Evolutionary conservation across 139 green algal genomes (phyloP), one percentile per base, ranked within the genome.

Genomic region (Chlamydomonas sphaeroides): DNA sequence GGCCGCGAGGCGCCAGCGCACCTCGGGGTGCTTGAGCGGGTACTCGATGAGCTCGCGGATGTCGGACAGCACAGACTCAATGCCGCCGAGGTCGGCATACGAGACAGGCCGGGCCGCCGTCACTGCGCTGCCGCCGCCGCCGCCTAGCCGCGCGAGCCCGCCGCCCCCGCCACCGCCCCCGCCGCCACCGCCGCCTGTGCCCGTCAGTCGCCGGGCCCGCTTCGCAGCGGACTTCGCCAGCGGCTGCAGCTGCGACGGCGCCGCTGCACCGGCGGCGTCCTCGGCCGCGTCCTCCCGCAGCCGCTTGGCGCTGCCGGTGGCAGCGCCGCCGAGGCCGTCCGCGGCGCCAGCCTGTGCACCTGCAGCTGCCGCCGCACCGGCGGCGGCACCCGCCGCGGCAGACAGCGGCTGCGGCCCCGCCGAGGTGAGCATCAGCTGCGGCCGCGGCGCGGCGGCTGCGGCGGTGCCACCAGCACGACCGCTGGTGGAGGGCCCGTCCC

Each of bases 11-110:
- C n/a, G n/a, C n/a, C n/a, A n/a, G n/a, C n/a, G 4, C 53, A 96
- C 93, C 93, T 98, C 95, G 68, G 95, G 96, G 80, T 98, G 95
- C 70, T 92, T 93, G 14, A 98, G 88, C 3, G 95, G 95, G 83
- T 95, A 97, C 89, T 97, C 94, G 35, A 98, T 94, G 26, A 98
- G 87, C 86, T 98, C 93, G 61, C 84, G 74, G 68, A 98, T 96
- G 71, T 96, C 90, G 0, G 87, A 62, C 71, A 98, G 86, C 35
- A 97, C 92, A 5, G 90, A 78, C 71, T 98, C 95, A 21, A 98
- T 91, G 45, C 95, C 95, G 23, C 95, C 95, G n/a, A 98, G 87
- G 74, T 97, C 95, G 0, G 87, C 87, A 48, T 97, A 98, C 33
- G 35, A 84, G 61, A 97, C 87, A 2, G 85, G 32, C 33, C 62